Conservation (phyloP, 225 moss, liverwort and hornwort species). For the Physcomitrium patens region DNA sequence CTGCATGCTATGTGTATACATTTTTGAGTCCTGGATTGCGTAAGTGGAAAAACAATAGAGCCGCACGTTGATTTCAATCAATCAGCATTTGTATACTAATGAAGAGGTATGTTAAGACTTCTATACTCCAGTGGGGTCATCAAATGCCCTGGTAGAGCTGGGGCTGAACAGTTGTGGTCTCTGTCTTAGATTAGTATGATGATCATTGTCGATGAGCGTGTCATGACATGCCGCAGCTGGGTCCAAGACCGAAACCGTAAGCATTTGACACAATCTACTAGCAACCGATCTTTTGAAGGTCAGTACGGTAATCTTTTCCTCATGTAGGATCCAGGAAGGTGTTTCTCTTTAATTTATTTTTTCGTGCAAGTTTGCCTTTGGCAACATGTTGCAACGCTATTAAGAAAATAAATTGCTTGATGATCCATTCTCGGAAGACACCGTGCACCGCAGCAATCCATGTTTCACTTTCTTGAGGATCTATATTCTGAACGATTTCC, state of each 20-base stretch:
- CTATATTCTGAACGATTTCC: too few relatives aligned
- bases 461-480: too few relatives aligned
- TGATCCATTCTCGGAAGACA: background rate
- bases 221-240: background rate
- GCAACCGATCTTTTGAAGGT: constrained; percentile 1
- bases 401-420: background rate
- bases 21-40: constrained; percentile 14
- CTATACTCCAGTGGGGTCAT: constrained; percentile 20
- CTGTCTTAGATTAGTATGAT: constrained; percentile 31
- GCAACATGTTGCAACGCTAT: background rate
- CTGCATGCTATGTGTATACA: background rate
- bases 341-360: background rate
- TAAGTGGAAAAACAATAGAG: background rate
- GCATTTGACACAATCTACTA: constrained; percentile 3
- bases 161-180: constrained; percentile 14
- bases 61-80: constrained; percentile 26
- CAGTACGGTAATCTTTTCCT: background rate
- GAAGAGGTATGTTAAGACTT: constrained; percentile 32
- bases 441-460: too few relatives aligned
- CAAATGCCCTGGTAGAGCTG: background rate
- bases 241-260: background rate
- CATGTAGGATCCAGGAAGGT: constrained; percentile 5
- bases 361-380: background rate
- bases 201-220: constrained; percentile 7
- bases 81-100: constrained; percentile 42